Evolutionary conservation across 1,139 yeast genomes (phyloP), one percentile per base, ranked within the genome.

Genomic region (Taiozyma sp.): DNA sequence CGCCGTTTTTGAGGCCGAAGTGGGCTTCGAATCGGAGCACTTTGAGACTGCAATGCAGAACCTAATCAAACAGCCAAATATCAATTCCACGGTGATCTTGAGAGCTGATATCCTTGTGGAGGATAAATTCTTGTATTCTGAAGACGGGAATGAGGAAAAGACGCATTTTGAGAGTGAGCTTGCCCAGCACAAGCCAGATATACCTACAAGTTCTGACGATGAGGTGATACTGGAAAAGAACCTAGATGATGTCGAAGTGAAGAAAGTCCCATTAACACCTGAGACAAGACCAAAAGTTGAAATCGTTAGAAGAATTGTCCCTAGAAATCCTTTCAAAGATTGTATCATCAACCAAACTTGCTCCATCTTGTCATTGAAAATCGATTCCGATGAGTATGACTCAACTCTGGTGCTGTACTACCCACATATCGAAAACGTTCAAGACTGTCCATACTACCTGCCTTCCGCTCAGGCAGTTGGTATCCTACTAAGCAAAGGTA

Each of bases 301-400:
- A 56, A 73, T 86, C 42, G 89, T 89, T 24, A 76, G 97, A 57
- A 74, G 96, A 55, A 81, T 91, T 43, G 78, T 91, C 21, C 98
- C 98, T 5, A 73, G 98, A 63, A 91, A 90, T 62, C 97, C 97
- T 0, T 83, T 79, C 62, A 85, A 89, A 59, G 98, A 91, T 62
- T 79, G 80, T 49, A 79, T 88, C 22, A 82, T 89, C 53, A 88
- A 88, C 63, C 98, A 91, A 67, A 85, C 97, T 0, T 90, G 97
- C 65, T 69, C 83, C 32, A 69, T 89, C 3, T 63, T 77, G 55
- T 67, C 66, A 24, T 54, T 69, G 16, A 57, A 59, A 13, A 46
- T 51, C 10, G 48, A 49, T 13, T 64, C 62, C 26, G 54, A 55
- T 26, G 56, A 64, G 0, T 67, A 67, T 8, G 72, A 75, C 43